A percentile compares a stretch with the other conserved stretches of the same genome.
These are phyloP conservation scores for Calonectria crousiana DNA, from an alignment of 2,329 filamentous ascomycete species.

Conservation along the genomic window DNA sequence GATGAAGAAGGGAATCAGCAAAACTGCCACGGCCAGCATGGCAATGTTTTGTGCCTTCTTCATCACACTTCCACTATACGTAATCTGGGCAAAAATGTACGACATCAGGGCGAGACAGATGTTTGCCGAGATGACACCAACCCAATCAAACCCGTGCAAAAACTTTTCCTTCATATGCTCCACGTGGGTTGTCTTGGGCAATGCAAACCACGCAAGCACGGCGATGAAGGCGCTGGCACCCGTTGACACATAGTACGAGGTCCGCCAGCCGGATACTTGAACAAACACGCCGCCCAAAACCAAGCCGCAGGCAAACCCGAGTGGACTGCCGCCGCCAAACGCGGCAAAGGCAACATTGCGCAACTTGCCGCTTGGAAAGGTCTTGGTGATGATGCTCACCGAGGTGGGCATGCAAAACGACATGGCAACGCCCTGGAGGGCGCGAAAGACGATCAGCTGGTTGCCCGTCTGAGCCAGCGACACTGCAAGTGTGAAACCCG, in stretches of 20 bases:
- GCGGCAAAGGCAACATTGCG: constrained; percentile 58
- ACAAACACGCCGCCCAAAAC: constrained; percentile 63
- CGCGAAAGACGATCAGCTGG: constrained; percentile 54
- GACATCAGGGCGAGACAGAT: constrained; percentile 20
- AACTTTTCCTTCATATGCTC: constrained; percentile 11
- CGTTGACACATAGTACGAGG: constrained; percentile 56
- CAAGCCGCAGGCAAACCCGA: constrained; percentile 63
- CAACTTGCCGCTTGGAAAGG: constrained; percentile 50
- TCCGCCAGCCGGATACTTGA: constrained; percentile 61
- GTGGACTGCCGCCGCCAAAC: constrained; percentile 58
- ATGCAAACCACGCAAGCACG: constrained; percentile 19
- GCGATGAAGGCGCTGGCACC: constrained; percentile 45
- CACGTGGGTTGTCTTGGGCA: constrained; percentile 12
- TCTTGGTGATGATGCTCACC: constrained; percentile 52
- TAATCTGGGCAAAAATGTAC: constrained; percentile 26
- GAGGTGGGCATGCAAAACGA: constrained; percentile 54
- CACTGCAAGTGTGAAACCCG: constrained; percentile 49
- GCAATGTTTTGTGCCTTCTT: constrained; percentile 24
- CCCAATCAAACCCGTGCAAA: constrained; percentile 23
- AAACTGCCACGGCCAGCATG: constrained; percentile 7
- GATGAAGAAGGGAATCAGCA: constrained; percentile 24
- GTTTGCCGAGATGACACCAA: constrained; percentile 24
- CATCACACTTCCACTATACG: constrained; percentile 17
- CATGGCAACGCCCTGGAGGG: constrained; percentile 50
- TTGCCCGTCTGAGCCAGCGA: constrained; percentile 49